These are phyloP conservation scores for Kuraishia hungarica DNA, from an alignment of 805 yeast genomes.

Conservation along the genomic window DNA sequence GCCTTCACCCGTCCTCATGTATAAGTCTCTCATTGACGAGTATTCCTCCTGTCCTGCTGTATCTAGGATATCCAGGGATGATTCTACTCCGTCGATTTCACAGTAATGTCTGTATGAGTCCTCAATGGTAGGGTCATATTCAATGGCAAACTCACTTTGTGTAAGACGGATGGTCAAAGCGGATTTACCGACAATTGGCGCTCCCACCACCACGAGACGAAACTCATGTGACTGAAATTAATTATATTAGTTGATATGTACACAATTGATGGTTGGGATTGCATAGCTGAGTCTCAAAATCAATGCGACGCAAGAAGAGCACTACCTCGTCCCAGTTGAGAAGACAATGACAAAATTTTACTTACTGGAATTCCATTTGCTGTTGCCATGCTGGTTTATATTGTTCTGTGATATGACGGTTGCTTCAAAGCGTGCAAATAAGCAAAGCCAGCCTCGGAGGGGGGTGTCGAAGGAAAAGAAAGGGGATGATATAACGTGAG, in stretches of 20 bases:
- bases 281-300: too few species aligned
- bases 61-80: slow-evolving; percentile 81
- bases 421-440: too few species aligned
- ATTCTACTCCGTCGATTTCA: slow-evolving; percentile 69
- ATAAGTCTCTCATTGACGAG: slow-evolving; percentile 87
- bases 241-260: neutral
- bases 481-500: neutral
- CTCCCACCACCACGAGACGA: slow-evolving; percentile 94
- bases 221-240: slow-evolving; percentile 48
- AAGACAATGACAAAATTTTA: too few species aligned
- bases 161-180: slow-evolving; percentile 93
- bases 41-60: slow-evolving; percentile 99
- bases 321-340: too few species aligned
- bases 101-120: slow-evolving; percentile 86
- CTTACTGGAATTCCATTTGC: neutral
- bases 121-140: slow-evolving; percentile 97
- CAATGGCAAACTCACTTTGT: slow-evolving; percentile 93
- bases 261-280: neutral
- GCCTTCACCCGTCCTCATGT: slow-evolving; percentile 95
- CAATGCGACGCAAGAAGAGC: too few species aligned
- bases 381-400: neutral
- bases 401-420: neutral
- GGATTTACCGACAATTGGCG: slow-evolving; percentile 98
- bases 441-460: too few species aligned
- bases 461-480: too few species aligned